Base-by-base conservation (phyloP, 2,329 filamentous ascomycete species). In the Scedosporium minutisporum region DNA sequence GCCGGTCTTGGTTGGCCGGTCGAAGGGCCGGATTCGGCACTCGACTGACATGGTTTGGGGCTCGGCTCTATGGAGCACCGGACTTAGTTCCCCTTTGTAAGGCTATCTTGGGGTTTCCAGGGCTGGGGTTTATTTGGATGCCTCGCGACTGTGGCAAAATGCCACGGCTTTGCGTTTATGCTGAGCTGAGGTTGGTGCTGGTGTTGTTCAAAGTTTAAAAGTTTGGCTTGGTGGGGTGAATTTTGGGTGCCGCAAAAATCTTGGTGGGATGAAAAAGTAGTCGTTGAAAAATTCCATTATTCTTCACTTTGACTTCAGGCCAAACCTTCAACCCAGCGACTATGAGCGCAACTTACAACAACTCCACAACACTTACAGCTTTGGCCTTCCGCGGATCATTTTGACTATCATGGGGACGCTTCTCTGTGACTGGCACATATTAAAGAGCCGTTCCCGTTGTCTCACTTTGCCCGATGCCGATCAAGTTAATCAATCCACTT, bases 21-120 rank as follows among this genome's bases (percentile, higher is more conserved):
- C 42, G 18, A 61, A 61, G 59, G 60, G 60, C 42, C 60, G 60
- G 46, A 61, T 42, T 46, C 60, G 60, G 48, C 60, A 61, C 60
- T 61, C 60, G 33, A 61, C 21, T 16, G 60, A 61, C 60, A 61
- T 61, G n/a, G 16, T 27, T 29, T 23, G n/a, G 33, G 10, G 6
- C 10, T 9, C 4, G 33, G 29, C 29, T 38, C 29, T 12, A 10
- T 5, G 29, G 29, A 12, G 29, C 33, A 38, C 33, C 10, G 12
- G 33, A 38, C 33, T 38, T 12, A 38, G 33, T 12, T 12, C 33
- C 33, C 10, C 33, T 27, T 27, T 3, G 33, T 38, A 38, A 4
- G 9, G 9, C 12, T 38, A 38, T 38, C 12, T 38, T 10, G 6
- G 6, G 16, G 23, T 29, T 57, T 29, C 51, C 14, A 29, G 51